Percentiles rank a stretch among this genome's conserved stretches.
Conservation (phyloP, 805 yeast genomes). For the Wickerhamiella galacta region DNA sequence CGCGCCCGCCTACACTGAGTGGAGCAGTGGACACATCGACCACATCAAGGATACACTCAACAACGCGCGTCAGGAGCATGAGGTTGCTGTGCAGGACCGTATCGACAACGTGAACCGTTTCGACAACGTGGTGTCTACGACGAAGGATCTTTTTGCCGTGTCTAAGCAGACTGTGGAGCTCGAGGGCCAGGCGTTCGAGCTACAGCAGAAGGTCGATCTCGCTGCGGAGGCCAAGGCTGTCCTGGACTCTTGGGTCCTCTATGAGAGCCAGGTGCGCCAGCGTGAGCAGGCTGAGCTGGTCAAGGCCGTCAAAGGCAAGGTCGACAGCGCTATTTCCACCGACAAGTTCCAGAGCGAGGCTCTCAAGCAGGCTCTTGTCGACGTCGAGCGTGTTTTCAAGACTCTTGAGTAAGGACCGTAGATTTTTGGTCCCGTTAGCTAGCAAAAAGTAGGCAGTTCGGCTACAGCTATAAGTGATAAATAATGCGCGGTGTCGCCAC, state of each 20-base stretch:
- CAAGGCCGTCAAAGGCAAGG: constrained; percentile 71
- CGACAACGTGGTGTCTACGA: constrained; percentile 80
- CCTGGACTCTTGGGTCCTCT: constrained; percentile 97
- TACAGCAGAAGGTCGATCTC: constrained; percentile 77
- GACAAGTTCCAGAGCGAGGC: constrained; percentile 89
- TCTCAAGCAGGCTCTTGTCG: constrained; percentile 79
- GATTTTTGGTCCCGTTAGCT: no score
- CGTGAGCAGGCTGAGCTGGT: constrained; percentile 87
- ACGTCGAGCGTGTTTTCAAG: constrained; percentile 67
- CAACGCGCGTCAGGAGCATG: constrained; percentile 79
- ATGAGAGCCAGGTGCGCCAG: constrained; percentile 92
- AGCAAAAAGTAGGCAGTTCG: no score
- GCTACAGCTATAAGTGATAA: no score
- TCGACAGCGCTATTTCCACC: constrained; percentile 65
- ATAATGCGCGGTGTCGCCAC: no score
- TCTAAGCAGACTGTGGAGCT: constrained; percentile 93
- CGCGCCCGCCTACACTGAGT: constrained; percentile 88
- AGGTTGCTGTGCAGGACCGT: constrained; percentile 83
- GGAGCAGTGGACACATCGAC: constrained; percentile 77
- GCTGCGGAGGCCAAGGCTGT: constrained; percentile 87
- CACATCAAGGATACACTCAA: constrained; percentile 69
- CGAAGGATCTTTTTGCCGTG: constrained; percentile 79
- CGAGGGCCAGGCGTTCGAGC: constrained; percentile 87
- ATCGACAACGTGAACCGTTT: constrained; percentile 75
- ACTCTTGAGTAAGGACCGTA: no score